Conservation (phyloP, 139 green algal genomes). For the Picochlorum sp. region DNA sequence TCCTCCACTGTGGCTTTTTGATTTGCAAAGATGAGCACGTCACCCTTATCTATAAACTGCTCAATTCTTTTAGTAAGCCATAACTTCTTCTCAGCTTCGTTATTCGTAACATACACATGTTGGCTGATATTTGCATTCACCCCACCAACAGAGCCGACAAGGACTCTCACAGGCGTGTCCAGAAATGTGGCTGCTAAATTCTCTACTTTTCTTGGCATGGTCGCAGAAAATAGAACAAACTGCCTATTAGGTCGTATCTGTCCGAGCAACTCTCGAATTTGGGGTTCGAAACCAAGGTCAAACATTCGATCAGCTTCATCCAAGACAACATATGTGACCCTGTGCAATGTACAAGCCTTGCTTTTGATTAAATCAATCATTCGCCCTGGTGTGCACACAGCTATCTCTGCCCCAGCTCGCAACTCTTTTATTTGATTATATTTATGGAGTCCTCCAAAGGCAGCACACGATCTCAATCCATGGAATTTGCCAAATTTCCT, state of each 20-base stretch:
- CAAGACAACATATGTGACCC: slow-evolving; percentile 80
- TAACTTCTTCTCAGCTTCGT: slow-evolving; percentile 52
- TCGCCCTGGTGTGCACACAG: slow-evolving; percentile 78
- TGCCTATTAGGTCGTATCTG: slow-evolving; percentile 80
- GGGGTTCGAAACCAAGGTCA: slow-evolving; percentile 92
- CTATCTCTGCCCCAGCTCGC: slow-evolving; percentile 63
- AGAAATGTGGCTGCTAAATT: slow-evolving; percentile 67
- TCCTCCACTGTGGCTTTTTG: slow-evolving; percentile 72
- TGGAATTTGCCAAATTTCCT: slow-evolving; percentile 44
- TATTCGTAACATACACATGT: slow-evolving; percentile 37
- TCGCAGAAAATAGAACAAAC: slow-evolving; percentile 88
- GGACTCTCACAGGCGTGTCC: slow-evolving; percentile 65
- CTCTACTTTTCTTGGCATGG: slow-evolving; percentile 78
- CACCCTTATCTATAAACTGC: slow-evolving; percentile 70
- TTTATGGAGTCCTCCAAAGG: slow-evolving; percentile 87
- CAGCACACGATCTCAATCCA: slow-evolving; percentile 56
- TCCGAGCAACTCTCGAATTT: slow-evolving; percentile 73
- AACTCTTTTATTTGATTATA: slow-evolving; percentile 90
- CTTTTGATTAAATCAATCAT: slow-evolving; percentile 75
- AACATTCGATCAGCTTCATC: slow-evolving; percentile 98
- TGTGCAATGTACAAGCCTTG: slow-evolving; percentile 54
- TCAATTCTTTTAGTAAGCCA: slow-evolving; percentile 66
- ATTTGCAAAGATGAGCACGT: slow-evolving; percentile 86
- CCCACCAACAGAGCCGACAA: slow-evolving; percentile 39
- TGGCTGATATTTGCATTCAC: slow-evolving; percentile 74